Base-by-base conservation (phyloP, 495 filamentous ascomycete genomes). In the Aeminium ludgeri region DNA sequence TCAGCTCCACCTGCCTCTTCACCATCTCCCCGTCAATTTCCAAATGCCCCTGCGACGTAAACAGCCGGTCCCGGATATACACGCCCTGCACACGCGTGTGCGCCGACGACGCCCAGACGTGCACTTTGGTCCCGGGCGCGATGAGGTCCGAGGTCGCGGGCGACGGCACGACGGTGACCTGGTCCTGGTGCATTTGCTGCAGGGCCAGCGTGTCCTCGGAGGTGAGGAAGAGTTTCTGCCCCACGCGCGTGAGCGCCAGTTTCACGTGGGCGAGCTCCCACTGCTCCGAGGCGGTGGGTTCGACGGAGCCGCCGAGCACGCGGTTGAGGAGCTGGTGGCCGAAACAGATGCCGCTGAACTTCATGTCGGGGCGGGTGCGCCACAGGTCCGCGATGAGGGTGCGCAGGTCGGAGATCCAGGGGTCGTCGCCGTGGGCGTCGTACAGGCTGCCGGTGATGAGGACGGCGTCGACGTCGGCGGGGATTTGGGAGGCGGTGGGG, bases 101-200 rank as follows among this genome's bases (percentile, higher is more conserved):
- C 41, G 53, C 49, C 23, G 44, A 51, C 16, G 35, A n/a, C 30
- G 6, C 59, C 59, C 57, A n/a, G n/a, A n/a, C n/a, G n/a, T n/a
- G n/a, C n/a, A n/a, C n/a, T n/a, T n/a, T n/a, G n/a, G n/a, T n/a
- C 59, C 59, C 0, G 56, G 49, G 27, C 57, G 44, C 17, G 13
- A 41, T 16, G 13, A 41, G 38, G n/a, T 20, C 31, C 13, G 40
- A 18, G n/a, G 40, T 43, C 31, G 8, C 16, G 10, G 30, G 16
- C 8, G 40, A 38, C 1, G 40, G 40, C 2, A 15, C 40, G 20
- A 20, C 20, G 17, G 30, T 28, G 17, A 43, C 40, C 20, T 36
- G 31, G 32, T 43, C 40, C n/a, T 38, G 31, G 32, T 43, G 40
- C 40, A 43, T 43, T 6, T 43, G 40, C 7, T 38, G 31, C 17